These are phyloP conservation scores for Lobosporangium transversale DNA, from an alignment of 192 early-diverging fungal genomes.

Conservation along the genomic window DNA sequence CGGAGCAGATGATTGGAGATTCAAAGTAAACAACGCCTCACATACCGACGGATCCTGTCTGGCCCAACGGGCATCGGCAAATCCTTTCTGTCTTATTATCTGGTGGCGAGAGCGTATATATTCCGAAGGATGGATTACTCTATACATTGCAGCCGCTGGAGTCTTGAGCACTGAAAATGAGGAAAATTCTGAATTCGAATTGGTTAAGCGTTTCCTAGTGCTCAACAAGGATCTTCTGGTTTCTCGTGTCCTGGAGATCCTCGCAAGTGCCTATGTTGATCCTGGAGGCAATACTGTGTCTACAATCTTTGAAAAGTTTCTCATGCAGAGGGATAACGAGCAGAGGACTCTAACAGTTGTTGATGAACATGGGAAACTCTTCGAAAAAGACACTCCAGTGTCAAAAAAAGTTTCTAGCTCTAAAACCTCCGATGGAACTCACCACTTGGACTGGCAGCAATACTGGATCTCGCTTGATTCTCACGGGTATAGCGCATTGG, in stretches of 20 bases:
- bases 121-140: constrained; percentile 1
- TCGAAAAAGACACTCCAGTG: background rate
- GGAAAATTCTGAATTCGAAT: background rate
- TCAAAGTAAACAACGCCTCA: background rate
- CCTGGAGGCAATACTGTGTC: background rate
- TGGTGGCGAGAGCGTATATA: too few relatives aligned
- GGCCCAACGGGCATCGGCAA: too few relatives aligned
- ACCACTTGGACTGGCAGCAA: background rate
- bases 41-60: background rate
- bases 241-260: background rate
- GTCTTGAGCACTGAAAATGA: background rate
- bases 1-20: background rate
- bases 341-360: background rate
- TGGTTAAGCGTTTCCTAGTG: background rate
- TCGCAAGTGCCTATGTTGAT: background rate
- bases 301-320: background rate
- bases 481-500: background rate
- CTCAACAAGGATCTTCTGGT: background rate
- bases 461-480: background rate
- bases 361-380: background rate
- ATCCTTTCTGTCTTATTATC: background rate
- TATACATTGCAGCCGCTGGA: background rate
- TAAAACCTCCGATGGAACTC: background rate
- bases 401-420: background rate
- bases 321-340: background rate